These are phyloP conservation scores for Teunomyces lycoperdinae DNA, from an alignment of 805 yeast genomes.

Conservation along the genomic window DNA sequence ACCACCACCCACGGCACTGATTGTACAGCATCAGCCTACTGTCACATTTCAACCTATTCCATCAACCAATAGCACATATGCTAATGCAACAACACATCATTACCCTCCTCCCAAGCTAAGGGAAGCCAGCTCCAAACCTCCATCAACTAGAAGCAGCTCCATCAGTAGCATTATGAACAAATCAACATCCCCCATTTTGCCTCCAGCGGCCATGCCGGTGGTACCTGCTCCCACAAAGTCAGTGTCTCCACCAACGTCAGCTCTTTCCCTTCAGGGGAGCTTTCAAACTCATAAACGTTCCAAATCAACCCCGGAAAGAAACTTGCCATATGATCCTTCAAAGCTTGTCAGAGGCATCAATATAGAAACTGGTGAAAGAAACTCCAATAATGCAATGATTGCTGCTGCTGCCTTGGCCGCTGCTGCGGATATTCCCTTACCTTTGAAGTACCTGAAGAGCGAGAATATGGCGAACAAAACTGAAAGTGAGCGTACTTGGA, in stretches of 20 bases:
- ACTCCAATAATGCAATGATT: slow-evolving; percentile 53
- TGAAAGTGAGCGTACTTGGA: background rate
- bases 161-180: slow-evolving; percentile 13
- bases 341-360: slow-evolving; percentile 29
- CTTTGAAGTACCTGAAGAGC: slow-evolving; percentile 27
- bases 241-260: slow-evolving; percentile 7
- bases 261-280: slow-evolving; percentile 17
- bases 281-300: slow-evolving; percentile 24
- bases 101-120: background rate
- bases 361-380: slow-evolving; percentile 31
- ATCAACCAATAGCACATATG: background rate
- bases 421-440: slow-evolving; percentile 75
- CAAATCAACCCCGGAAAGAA: slow-evolving; percentile 17
- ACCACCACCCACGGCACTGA: background rate
- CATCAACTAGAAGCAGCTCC: slow-evolving; percentile 6
- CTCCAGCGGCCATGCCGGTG: background rate
- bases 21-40: background rate
- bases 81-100: background rate
- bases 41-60: background rate
- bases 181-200: slow-evolving; percentile 5
- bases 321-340: background rate
- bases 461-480: slow-evolving; percentile 3
- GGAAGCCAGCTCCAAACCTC: background rate
- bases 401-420: slow-evolving; percentile 86
- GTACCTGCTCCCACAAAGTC: slow-evolving; percentile 4